These are phyloP conservation scores for Maudiozyma barnettii DNA, from an alignment of 805 yeast species.

Conservation along the genomic window DNA sequence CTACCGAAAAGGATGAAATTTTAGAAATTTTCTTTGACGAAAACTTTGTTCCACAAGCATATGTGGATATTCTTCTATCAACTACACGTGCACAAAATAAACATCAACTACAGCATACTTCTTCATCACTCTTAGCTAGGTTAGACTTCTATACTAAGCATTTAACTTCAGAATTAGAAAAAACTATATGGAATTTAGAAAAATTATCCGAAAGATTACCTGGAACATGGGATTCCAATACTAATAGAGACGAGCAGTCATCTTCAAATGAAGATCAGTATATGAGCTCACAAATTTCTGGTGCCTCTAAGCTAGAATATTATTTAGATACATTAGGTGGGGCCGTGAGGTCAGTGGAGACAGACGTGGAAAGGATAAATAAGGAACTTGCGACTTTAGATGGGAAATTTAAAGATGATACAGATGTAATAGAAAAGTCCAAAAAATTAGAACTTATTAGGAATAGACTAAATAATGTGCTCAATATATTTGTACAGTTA, in stretches of 20 bases:
- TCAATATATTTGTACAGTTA: conserved; percentile 37
- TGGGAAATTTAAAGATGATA: conserved; percentile 12
- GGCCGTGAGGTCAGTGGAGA: conserved; percentile 46
- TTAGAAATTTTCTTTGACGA: conserved; percentile 61
- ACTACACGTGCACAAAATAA: conserved; percentile 29
- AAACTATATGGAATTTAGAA: conserved; percentile 40
- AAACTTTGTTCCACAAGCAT: conserved; percentile 54
- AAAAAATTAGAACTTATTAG: conserved; percentile 38
- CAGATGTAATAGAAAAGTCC: conserved; percentile 28
- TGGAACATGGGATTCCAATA: conserved; percentile 23
- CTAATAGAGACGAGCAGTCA: conserved; percentile 5
- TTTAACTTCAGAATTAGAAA: conserved; percentile 44
- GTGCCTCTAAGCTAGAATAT: conserved; percentile 54
- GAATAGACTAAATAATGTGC: conserved; percentile 37
- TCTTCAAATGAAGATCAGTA: conserved; percentile 7
- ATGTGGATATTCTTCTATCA: conserved; percentile 52
- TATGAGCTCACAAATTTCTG: conserved; percentile 22
- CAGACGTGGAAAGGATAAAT: conserved; percentile 34
- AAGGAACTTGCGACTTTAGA: conserved; percentile 19
- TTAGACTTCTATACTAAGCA: conserved; percentile 56
- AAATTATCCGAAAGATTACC: conserved; percentile 44
- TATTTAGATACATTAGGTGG: conserved; percentile 52
- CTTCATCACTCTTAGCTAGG: conserved; percentile 45
- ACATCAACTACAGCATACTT: conserved; percentile 37
- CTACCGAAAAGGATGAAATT: conserved; percentile 31